Base-by-base conservation (phyloP, 257 asterid genomes). In the Solanum habrochaites region DNA sequence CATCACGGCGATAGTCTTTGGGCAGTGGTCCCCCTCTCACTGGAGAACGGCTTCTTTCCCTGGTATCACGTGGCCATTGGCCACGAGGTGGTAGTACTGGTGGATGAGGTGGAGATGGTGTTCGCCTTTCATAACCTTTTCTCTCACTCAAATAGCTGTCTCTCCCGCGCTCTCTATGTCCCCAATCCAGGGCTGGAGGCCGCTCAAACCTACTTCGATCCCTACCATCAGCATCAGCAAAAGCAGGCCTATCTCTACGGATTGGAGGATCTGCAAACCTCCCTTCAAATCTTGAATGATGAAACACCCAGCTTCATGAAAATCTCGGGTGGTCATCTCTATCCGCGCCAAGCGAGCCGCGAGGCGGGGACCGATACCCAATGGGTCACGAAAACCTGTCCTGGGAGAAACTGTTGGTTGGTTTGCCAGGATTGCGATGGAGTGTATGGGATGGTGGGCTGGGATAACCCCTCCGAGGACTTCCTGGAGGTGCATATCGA, bases 1-100 rank as follows among this genome's bases (percentile, higher is more conserved):
- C 40, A 66, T 89, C 94, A 11, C 93, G 93, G 23, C 89, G 95
- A 89, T 94, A 90, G 82, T 91, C 94, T 88, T 90, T 93, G 43
- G 89, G 88, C 43, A 85, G 92, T 11, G 85, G 87, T 69, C 93
- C 93, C 15, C 93, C 94, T 91, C 96, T 91, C 29, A 88, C 85
- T 6, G 98, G 98, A 83, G 98, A 94, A 47, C 96, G 92, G 85
- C 97, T 95, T 90, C 98, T 91, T 60, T 90, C 93, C 87, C 98
- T 93, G 39, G 90, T 87, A 87, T 89, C 93, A 25, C 95, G 89
- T 84, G 88, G 94, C 95, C 97, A 93, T 21, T 92, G 93, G 83
- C 95, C 94, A 31, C 93, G 93, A 60, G 93, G 93, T 45, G 90
- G 87, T 9, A 69, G 71, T 56, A 92, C 86, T 23, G 91, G 75